A percentile compares a stretch with the other conserved stretches of the same genome.
Evolutionary conservation across 1,284 basidiomycete genomes (phyloP).

Genomic region (Ceratobasidium papillatum): DNA sequence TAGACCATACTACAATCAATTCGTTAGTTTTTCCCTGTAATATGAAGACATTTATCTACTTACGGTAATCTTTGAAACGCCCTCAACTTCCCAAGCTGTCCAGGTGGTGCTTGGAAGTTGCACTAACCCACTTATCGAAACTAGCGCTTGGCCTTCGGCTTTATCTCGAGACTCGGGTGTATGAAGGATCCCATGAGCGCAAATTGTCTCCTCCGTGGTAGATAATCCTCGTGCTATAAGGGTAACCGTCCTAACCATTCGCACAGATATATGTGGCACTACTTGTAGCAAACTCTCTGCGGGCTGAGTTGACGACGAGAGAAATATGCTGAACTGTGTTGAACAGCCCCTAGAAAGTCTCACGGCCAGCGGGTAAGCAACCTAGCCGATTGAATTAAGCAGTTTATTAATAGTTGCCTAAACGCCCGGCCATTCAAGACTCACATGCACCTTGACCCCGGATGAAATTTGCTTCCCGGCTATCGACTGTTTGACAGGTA

Average conservation of each 20-base stretch:
- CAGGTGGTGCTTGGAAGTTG: background rate
- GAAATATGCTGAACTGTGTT: background rate
- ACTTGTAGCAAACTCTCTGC: background rate
- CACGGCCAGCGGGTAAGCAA: conserved; percentile 6
- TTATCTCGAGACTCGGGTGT: background rate
- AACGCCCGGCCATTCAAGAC: background rate
- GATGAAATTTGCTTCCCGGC: conserved; percentile 3
- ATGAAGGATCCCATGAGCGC: background rate
- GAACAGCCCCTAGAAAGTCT: background rate
- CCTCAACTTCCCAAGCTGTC: conserved; percentile 23
- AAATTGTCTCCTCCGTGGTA: background rate
- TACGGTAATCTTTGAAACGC: conserved; percentile 5
- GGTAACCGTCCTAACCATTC: background rate
- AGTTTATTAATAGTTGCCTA: background rate
- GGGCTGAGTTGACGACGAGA: conserved; percentile 5
- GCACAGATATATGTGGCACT: conserved; percentile 34
- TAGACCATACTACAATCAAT: conserved; percentile 15
- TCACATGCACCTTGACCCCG: conserved; percentile 25
- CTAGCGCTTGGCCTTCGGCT: background rate
- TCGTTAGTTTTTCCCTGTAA: background rate
- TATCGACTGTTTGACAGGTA: background rate
- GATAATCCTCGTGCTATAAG: conserved; percentile 17
- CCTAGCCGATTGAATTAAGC: conserved; percentile 1
- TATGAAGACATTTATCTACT: background rate
- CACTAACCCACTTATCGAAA: background rate